phyloP scores from a whole-genome alignment of 768 basidiomycete species.

The Suillus brevipes region DNA sequence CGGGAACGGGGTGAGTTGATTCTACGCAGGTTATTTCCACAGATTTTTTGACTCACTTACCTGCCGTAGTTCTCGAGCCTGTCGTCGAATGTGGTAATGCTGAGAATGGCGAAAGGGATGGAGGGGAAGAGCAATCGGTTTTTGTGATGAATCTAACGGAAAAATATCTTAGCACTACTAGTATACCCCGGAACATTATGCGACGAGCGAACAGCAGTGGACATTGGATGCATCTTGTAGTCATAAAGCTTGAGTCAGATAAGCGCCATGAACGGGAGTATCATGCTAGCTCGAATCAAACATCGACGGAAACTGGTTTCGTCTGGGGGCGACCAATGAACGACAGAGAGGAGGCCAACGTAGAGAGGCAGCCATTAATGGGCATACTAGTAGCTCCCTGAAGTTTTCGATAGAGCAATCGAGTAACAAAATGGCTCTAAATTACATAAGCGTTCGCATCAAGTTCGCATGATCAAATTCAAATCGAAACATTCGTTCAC shows the following conservation, averaged over 20 bases:
- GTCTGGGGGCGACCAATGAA: neutral
- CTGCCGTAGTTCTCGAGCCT: slow-evolving; percentile 46
- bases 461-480: neutral
- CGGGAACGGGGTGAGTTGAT: slow-evolving; percentile 55
- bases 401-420: neutral
- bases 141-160: slow-evolving; percentile 29
- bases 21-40: neutral
- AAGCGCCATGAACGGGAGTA: neutral
- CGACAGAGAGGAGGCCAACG: neutral
- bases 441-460: neutral
- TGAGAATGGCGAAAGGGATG: slow-evolving; percentile 46
- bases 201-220: neutral
- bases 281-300: neutral
- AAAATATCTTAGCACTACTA: neutral
- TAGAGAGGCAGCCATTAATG: neutral
- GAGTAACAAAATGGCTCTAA: neutral
- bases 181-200: neutral
- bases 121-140: slow-evolving; percentile 40
- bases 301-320: neutral
- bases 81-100: slow-evolving; percentile 50
- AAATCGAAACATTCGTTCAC: neutral
- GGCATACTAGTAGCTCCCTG: neutral
- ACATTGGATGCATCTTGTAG: neutral
- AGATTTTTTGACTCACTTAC: neutral
- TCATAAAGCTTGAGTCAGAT: neutral